phyloP scores from a whole-genome alignment of 2,329 filamentous ascomycete species.

The Fusarium piperis region DNA sequence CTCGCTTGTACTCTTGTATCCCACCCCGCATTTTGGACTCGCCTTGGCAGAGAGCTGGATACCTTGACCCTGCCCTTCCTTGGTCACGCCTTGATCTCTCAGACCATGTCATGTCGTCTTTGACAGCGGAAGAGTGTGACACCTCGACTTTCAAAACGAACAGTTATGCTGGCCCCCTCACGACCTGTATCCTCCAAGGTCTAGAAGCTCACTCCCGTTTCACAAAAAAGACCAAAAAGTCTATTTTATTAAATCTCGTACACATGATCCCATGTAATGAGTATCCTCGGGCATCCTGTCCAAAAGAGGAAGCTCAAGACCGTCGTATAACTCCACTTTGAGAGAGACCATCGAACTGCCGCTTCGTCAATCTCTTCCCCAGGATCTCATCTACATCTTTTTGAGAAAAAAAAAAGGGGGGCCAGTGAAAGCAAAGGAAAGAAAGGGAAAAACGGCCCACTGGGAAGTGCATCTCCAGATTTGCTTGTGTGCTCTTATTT shows the following conservation, averaged over 20 bases:
- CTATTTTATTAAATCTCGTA: background rate
- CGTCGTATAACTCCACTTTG: background rate
- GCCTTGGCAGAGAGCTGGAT: background rate
- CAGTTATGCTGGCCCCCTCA: background rate
- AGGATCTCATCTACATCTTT: background rate
- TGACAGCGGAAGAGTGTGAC: background rate
- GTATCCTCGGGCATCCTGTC: background rate
- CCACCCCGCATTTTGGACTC: background rate
- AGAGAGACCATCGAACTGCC: background rate
- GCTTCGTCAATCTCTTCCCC: background rate
- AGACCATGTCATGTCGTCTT: background rate
- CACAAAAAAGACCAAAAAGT: background rate
- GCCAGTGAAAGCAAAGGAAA: background rate
- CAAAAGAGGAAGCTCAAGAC: background rate
- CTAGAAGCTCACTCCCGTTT: background rate
- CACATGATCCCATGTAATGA: background rate
- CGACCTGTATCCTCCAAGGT: background rate
- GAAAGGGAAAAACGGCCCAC: background rate
- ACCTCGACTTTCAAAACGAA: background rate
- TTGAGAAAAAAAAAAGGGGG: background rate
- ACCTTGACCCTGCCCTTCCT: background rate
- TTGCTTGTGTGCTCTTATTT: background rate
- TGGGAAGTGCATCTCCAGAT: background rate
- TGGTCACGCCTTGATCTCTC: background rate
- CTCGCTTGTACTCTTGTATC: background rate